Base-by-base conservation (phyloP, 106 monocot genomes). In the Apostasia shenzhenica region DNA sequence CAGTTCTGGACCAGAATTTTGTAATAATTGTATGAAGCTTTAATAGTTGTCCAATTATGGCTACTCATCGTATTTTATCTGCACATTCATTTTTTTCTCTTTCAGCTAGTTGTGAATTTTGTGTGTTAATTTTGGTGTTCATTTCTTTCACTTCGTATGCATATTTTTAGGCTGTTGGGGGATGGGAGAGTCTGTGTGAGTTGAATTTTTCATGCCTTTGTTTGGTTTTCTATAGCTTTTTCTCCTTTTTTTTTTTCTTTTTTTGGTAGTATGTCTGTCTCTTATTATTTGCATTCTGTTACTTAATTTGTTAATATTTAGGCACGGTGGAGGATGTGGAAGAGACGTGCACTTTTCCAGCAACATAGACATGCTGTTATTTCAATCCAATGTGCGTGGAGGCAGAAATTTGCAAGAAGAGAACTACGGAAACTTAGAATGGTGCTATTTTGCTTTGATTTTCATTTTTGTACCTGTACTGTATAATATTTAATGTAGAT, bases 371-470 rank as follows among this genome's bases (percentile, higher is more conserved):
- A 38, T 65, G 82, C 89, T 44, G 74, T 75, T 39, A 56, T 97
- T 54, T 68, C 76, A 9, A 74, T 97, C 75, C 97, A 97, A 66
- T 92, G 86, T 77, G 80, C 84, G 39, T 97, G 89, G 97, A 89
- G 88, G 78, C 80, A 55, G 67, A 97, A 82, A 40, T 72, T 89
- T 72, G 89, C 97, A 49, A 89, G 68, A 79, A 77, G 60, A 77
- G 86, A 81, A 39, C 81, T 97, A 72, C 67, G 78, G 41, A 89
- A 72, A 72, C 95, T 92, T 70, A 89, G 82, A 75, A 59, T 75
- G 84, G 95, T 92, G 82, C 13, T 2, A 56, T 62, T 5, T 62
- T 73, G 49, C 56, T 73, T 8, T 56, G 10, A 44, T 41, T 43
- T 61, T 3, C 49, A 14, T 50, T 13, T 63, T 65, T 65, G 1